A percentile compares a stretch with the other conserved stretches of the same genome.
phyloP scores from a whole-genome alignment of 2,329 filamentous ascomycete species.

The Trichocomaceae sp. region DNA sequence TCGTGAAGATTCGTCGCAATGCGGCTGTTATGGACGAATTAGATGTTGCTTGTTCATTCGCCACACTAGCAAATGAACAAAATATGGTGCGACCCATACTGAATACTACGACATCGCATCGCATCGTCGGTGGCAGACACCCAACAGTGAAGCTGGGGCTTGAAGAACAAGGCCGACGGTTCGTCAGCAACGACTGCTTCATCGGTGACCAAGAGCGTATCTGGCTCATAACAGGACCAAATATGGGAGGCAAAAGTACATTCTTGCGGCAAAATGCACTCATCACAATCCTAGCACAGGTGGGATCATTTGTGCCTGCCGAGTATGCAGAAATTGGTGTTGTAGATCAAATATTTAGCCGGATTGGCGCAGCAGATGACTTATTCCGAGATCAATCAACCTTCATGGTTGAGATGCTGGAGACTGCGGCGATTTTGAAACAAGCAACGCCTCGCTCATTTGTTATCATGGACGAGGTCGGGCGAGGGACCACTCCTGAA shows the following conservation, averaged over 20 bases:
- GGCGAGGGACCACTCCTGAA: constrained; percentile 85
- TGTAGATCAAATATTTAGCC: constrained; percentile 93
- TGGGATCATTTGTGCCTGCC: constrained; percentile 87
- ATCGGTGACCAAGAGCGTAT: constrained; percentile 69
- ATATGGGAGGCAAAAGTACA: constrained; percentile 97
- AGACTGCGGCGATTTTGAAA: constrained; percentile 84
- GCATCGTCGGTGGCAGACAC: constrained; percentile 79
- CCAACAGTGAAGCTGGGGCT: constrained; percentile 85
- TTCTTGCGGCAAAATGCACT: constrained; percentile 93
- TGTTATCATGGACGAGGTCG: constrained; percentile 98
- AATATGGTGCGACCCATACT: constrained; percentile 67
- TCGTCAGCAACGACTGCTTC: constrained; percentile 79
- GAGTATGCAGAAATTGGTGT: constrained; percentile 78
- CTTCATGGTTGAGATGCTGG: constrained; percentile 99
- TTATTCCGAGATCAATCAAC: constrained; percentile 93
- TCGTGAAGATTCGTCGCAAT: constrained; percentile 82
- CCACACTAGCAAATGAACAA: constrained; percentile 68
- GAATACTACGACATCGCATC: constrained; percentile 58
- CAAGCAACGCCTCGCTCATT: constrained; percentile 78
- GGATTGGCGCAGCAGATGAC: constrained; percentile 89
- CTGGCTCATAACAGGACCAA: constrained; percentile 70
- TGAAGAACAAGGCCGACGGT: constrained; percentile 68
- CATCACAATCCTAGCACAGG: constrained; percentile 87
- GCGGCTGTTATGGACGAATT: constrained; percentile 88
- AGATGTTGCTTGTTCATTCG: constrained; percentile 82